A percentile compares a stretch with the other conserved stretches of the same genome.
Conservation (phyloP, 2,329 filamentous ascomycete genomes). For the Botrytis deweyae region DNA sequence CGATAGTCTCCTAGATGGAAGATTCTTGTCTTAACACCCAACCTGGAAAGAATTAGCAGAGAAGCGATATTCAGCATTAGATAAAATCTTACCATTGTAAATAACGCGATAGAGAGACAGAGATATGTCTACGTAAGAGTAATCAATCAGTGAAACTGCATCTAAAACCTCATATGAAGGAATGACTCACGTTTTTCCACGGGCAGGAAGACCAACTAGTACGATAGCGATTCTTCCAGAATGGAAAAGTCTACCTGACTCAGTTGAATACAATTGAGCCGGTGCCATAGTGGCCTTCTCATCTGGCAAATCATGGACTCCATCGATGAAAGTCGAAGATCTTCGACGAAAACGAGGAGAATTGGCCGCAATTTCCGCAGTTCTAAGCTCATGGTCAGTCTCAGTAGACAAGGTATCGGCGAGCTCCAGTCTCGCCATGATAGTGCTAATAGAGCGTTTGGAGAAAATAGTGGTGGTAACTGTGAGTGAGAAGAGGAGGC, state of each 20-base stretch:
- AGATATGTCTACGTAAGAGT: constrained; percentile 68
- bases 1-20: constrained; percentile 98
- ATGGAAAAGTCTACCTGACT: constrained; percentile 95
- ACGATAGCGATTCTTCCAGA: constrained; percentile 96
- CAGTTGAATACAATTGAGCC: constrained; percentile 96
- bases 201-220: constrained; percentile 90
- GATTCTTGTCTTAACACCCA: constrained; percentile 96
- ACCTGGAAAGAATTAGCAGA: constrained; percentile 50
- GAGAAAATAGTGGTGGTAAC: neutral
- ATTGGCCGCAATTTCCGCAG: constrained; percentile 87
- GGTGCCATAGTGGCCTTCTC: constrained; percentile 73
- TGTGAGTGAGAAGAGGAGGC: neutral
- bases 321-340: constrained; percentile 95
- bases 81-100: constrained; percentile 69
- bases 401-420: neutral
- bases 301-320: constrained; percentile 88
- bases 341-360: constrained; percentile 86
- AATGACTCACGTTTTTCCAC: constrained; percentile 80
- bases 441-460: neutral
- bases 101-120: constrained; percentile 91
- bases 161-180: neutral
- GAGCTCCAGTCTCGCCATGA: constrained; percentile 1
- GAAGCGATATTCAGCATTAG: neutral
- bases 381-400: constrained; percentile 42
- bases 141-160: neutral